Evolutionary conservation across 164 flowering plant genomes (phyloP), one percentile per base, ranked within the genome.

Genomic region (Chloranthus sessilifolius): DNA sequence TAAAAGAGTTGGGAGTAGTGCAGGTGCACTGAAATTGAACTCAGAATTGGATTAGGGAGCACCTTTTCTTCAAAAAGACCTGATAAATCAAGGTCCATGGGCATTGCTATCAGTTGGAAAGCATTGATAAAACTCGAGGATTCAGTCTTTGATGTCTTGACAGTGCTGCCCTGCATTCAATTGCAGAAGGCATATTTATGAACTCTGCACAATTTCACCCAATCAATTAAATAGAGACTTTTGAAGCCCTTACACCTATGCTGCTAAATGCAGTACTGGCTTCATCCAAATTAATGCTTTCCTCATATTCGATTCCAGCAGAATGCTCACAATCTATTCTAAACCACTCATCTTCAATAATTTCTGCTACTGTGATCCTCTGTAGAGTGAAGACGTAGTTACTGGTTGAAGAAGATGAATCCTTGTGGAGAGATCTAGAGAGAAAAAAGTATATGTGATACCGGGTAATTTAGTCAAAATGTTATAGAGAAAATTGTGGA

Each of bases 311-410:
- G 20, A 55, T 45, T 24, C 63, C 75, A 29, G 43, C 50, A 28
- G 70, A 48, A 49, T 79, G 81, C 49, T 58, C 42, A 52, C 81
- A 82, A 54, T 69, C 58, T 38, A n/a, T 68, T 53, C 71, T 73
- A 54, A 82, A 80, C 89, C 89, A 85, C 43, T 67, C 59, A 58
- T 81, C 72, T 58, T 81, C 80, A 8, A 73, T 47, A 39, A 86
- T 81, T 50, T 77, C 84, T 28, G 75, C 64, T 42, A 79, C 51
- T 47, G 81, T 77, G 35, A 81, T 74, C 24, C 90, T 51, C 90
- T 86, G 71, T 25, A 45, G 39, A 34, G 53, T 48, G 39, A 39
- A 9, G 16, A 49, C 29, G 7, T 29, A 46, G 43, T 52, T 23
- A 44, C 48, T 37, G n/a, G 35, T 31, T 33, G 37, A 5, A 53